Percentiles rank a stretch among this genome's conserved stretches.
These are phyloP conservation scores for Ensete glaucum DNA, from an alignment of 176 grass and related monocot genomes.

Conservation along the genomic window DNA sequence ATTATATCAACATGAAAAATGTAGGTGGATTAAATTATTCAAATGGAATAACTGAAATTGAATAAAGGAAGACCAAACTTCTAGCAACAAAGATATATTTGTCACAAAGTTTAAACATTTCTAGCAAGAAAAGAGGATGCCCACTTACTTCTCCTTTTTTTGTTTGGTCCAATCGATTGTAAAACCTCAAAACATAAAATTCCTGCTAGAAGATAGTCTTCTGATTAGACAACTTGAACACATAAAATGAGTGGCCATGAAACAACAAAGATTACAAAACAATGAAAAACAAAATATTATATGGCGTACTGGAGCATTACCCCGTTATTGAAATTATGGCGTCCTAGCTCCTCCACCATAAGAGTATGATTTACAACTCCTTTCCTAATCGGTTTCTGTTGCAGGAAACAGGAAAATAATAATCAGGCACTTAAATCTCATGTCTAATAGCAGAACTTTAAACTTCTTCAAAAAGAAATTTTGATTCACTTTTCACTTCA, in stretches of 20 bases:
- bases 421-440: not conserved
- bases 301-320: conserved; percentile 26
- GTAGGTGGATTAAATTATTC: too few species aligned
- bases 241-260: conserved; percentile 7
- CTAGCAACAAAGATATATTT: too few species aligned
- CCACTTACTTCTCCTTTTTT: conserved; percentile 87
- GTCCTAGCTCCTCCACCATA: conserved; percentile 63
- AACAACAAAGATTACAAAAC: conserved; percentile 3
- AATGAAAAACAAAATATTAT: not conserved
- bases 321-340: conserved; percentile 36
- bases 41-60: too few species aligned
- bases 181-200: conserved; percentile 63
- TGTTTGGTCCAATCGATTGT: conserved; percentile 64
- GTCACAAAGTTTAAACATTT: too few species aligned
- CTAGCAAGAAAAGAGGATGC: not conserved
- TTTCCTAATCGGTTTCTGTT: conserved; percentile 73
- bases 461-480: too few species aligned
- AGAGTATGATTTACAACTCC: conserved; percentile 61
- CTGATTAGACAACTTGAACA: not conserved
- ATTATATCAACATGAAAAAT: too few species aligned
- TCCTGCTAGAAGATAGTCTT: conserved; percentile 29
- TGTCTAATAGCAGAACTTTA: too few species aligned
- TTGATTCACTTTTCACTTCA: too few species aligned
- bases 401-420: conserved; percentile 21
- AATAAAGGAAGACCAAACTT: too few species aligned